Conservation (phyloP, 352 stramenopile genomes). For the Phytophthora ohioensis region DNA sequence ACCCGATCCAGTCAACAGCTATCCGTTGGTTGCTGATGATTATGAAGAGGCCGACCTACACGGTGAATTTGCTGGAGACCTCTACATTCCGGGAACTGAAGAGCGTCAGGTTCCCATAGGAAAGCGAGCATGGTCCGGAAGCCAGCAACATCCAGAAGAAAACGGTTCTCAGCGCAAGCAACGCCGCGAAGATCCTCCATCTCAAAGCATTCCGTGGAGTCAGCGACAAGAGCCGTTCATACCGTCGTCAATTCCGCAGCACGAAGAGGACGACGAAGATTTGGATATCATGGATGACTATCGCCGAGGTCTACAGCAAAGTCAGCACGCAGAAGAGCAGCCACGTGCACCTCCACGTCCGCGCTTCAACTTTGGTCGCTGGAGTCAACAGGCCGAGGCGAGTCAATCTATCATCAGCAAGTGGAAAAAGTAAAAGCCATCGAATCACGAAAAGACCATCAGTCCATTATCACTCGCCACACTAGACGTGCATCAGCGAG, state of each 20-base stretch:
- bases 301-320: conserved; percentile 18
- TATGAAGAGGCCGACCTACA: conserved; percentile 26
- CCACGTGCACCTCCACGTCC: not conserved
- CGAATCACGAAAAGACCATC: not conserved
- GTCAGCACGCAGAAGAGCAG: conserved; percentile 23
- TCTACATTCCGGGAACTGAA: conserved; percentile 20
- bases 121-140: conserved; percentile 24
- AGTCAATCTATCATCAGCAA: conserved; percentile 49
- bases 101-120: not conserved
- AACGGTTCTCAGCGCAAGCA: conserved; percentile 22
- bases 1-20: conserved; percentile 18
- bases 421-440: conserved; percentile 43
- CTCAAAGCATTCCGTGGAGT: conserved; percentile 21
- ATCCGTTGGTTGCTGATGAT: conserved; percentile 13
- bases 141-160: conserved; percentile 7
- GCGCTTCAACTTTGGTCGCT: conserved; percentile 46
- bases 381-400: conserved; percentile 44
- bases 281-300: conserved; percentile 40
- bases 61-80: conserved; percentile 28
- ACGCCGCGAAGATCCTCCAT: conserved; percentile 13
- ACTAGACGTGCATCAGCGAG: conserved; percentile 68
- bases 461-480: not conserved
- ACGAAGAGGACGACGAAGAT: conserved; percentile 27
- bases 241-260: conserved; percentile 7
- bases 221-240: conserved; percentile 12